Evolutionary conservation across 1,284 basidiomycete genomes (phyloP).

Genomic region (Tausonia pullulans): DNA sequence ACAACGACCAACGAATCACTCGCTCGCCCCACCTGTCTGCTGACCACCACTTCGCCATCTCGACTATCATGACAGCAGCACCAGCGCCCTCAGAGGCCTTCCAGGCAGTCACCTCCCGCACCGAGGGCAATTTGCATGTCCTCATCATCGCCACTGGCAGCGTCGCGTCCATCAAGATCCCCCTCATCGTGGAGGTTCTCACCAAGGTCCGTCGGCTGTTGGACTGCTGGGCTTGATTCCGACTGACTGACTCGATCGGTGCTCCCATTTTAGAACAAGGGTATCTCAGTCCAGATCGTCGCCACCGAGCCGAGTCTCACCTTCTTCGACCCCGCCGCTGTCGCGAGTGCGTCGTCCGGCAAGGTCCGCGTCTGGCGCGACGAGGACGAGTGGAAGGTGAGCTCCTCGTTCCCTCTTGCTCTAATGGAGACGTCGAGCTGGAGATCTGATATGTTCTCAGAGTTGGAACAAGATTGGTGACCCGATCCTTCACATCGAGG

Average conservation of each 20-base stretch:
- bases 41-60: too few species aligned
- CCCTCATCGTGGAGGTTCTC: conserved; percentile 71
- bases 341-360: conserved; percentile 35
- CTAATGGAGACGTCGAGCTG: not conserved
- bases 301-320: conserved; percentile 65
- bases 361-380: conserved; percentile 69
- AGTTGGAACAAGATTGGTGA: conserved; percentile 65
- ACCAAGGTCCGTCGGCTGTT: conserved; percentile 46
- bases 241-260: not conserved
- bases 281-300: conserved; percentile 72
- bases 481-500: conserved; percentile 89
- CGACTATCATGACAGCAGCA: too few species aligned
- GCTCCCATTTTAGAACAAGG: conserved; percentile 43
- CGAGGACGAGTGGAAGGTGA: conserved; percentile 77
- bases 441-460: conserved; percentile 22
- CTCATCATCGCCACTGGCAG: conserved; percentile 81
- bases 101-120: not conserved
- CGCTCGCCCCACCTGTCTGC: too few species aligned
- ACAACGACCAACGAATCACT: too few species aligned
- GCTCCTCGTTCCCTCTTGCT: conserved; percentile 25
- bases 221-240: not conserved
- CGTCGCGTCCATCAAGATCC: conserved; percentile 87
- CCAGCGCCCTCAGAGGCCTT: not conserved
- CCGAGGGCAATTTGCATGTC: conserved; percentile 44
- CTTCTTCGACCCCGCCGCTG: conserved; percentile 55